These are phyloP conservation scores for Eucalyptus globulus DNA, from an alignment of 345 rosid species.

Conservation along the genomic window DNA sequence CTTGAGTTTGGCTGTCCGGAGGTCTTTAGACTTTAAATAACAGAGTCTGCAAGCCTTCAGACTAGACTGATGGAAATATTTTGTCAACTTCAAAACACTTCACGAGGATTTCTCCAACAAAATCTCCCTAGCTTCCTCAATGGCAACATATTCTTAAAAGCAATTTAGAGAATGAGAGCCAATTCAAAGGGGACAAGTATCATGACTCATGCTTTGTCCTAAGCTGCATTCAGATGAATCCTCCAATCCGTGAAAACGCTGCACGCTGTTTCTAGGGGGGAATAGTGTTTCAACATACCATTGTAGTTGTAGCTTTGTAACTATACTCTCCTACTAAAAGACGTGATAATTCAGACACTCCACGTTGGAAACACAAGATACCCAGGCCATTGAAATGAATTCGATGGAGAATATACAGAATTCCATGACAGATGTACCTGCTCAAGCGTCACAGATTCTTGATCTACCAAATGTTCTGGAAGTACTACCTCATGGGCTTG, in stretches of 20 bases:
- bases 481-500: constrained; percentile 82
- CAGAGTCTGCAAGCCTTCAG: too few relatives aligned
- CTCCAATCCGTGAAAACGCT: background rate
- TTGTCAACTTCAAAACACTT: too few relatives aligned
- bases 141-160: background rate
- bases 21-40: too few relatives aligned
- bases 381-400: background rate
- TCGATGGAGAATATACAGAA: background rate
- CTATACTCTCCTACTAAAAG: background rate
- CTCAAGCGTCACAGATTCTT: constrained; percentile 50
- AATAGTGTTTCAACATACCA: background rate
- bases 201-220: background rate
- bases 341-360: background rate
- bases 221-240: background rate
- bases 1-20: too few relatives aligned
- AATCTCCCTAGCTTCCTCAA: background rate
- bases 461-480: constrained; percentile 65
- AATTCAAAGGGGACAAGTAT: background rate
- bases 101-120: too few relatives aligned
- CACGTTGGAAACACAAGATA: background rate
- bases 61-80: too few relatives aligned
- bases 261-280: background rate
- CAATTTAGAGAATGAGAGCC: background rate
- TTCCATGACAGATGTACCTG: constrained; percentile 30
- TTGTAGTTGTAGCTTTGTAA: background rate